Evolutionary conservation across 2,329 filamentous ascomycete species (phyloP), one percentile per base, ranked within the genome.

Genomic region (Aspergillus transmontanensis): DNA sequence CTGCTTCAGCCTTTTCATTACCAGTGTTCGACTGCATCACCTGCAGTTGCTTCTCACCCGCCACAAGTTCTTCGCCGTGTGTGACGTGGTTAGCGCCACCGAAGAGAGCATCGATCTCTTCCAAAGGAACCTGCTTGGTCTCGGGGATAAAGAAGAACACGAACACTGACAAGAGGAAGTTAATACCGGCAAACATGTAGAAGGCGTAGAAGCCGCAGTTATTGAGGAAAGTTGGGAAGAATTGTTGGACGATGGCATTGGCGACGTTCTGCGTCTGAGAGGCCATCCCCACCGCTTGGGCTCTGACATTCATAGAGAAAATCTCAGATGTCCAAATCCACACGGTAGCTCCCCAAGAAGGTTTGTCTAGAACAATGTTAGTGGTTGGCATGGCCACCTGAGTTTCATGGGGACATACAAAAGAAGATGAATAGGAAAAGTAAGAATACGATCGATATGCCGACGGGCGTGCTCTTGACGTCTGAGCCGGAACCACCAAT

Each of bases 241-340:
- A 90, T 67, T 90, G 88, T 75, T 90, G 86, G 71, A 90, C 86
- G 68, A 90, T 85, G 62, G 84, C 83, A 75, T 90, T 89, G 73
- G 87, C 87, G 58, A 90, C 85, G 72, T 90, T 87, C 66, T 87
- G 85, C 65, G 81, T 85, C 71, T 87, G 82, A 46, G 80, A 81
- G 46, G 83, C 87, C 88, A 90, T 90, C 60, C 87, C 88, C 16
- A 90, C 87, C 41, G 88, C 88, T 73, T 90, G 88, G 6, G 88
- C 87, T 62, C 88, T 87, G n/a, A 90, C 86, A 75, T 90, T 90
- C 85, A 89, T 89, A 59, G 84, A 87, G 80, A 90, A 90, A 63
- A 90, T 81, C 68, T 90, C 88, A 2, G 87, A 83, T 0, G 88
- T 90, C 85, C 86, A 90, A 73, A 90, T 90, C 88, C 89, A 91